phyloP scores from a whole-genome alignment of 441 rosid genomes.

The Euphorbia corollata region DNA sequence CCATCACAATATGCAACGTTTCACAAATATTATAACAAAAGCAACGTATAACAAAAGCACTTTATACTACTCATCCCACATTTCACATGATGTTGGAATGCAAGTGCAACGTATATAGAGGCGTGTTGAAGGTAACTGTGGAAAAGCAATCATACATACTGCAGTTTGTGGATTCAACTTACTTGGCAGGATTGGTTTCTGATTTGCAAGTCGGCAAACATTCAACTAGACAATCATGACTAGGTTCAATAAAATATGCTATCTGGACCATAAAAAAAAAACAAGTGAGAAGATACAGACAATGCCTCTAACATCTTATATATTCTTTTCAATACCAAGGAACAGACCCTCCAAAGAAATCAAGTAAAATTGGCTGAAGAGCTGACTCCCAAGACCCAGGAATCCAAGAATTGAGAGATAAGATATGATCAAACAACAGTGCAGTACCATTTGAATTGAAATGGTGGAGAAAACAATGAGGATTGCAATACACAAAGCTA shows the following conservation, averaged over 20 bases:
- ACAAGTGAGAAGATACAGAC: background rate
- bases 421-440: background rate
- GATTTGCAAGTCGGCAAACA: constrained; percentile 91
- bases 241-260: constrained; percentile 77
- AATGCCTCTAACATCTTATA: background rate
- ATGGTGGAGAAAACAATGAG: background rate
- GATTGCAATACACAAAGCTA: background rate
- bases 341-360: background rate
- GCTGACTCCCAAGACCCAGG: background rate
- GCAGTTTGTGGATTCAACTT: constrained; percentile 25
- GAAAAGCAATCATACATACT: background rate
- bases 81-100: background rate
- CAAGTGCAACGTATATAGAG: background rate
- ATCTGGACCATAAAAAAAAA: constrained; percentile 37
- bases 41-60: too few relatives aligned
- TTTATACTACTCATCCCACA: too few relatives aligned
- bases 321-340: too few relatives aligned
- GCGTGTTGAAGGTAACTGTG: too few relatives aligned
- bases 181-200: constrained; percentile 66
- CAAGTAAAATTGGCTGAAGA: constrained; percentile 1
- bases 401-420: background rate
- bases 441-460: background rate
- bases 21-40: too few relatives aligned
- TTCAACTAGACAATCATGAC: constrained; percentile 81
- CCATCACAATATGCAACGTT: too few relatives aligned